A percentile compares a stretch with the other conserved stretches of the same genome.
These are phyloP conservation scores for Penicillium riverlandense DNA, from an alignment of 495 filamentous ascomycete genomes.

Conservation along the genomic window DNA sequence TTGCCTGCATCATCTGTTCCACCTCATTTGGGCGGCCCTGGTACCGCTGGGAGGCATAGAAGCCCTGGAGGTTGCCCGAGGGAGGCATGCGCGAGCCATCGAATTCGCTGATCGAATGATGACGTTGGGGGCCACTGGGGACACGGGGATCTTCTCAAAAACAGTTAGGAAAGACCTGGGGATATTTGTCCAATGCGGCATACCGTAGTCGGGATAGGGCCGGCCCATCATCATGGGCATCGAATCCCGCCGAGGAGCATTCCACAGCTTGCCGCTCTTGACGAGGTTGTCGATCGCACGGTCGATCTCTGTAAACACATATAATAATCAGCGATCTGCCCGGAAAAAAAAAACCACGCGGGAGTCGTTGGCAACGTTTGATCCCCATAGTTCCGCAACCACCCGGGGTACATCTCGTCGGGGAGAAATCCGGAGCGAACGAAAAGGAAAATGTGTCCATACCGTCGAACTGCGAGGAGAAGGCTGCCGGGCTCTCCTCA, in stretches of 20 bases:
- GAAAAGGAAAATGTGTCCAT: constrained; percentile 19
- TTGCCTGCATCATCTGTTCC: constrained; percentile 97
- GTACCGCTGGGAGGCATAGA: constrained; percentile 89
- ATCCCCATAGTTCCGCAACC: neutral
- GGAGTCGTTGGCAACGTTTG: neutral
- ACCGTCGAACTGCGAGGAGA: constrained; percentile 90
- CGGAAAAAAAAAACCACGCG: constrained; percentile 16
- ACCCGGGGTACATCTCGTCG: too few relatives aligned
- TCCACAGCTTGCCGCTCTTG: constrained; percentile 92
- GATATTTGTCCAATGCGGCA: constrained; percentile 15
- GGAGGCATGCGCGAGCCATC: constrained; percentile 66
- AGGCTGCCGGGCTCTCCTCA: constrained; percentile 74
- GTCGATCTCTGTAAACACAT: constrained; percentile 71
- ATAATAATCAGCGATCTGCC: neutral
- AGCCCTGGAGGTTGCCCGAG: constrained; percentile 79
- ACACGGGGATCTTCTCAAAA: constrained; percentile 43
- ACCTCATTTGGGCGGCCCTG: constrained; percentile 89
- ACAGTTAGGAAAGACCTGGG: constrained; percentile 14
- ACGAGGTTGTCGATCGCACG: constrained; percentile 90
- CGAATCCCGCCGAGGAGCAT: constrained; percentile 76
- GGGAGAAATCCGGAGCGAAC: too few relatives aligned
- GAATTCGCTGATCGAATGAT: constrained; percentile 85
- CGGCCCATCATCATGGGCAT: constrained; percentile 64
- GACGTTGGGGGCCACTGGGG: constrained; percentile 47
- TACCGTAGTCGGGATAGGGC: constrained; percentile 53